Evolutionary conservation across 1,284 basidiomycete species (phyloP), one percentile per base, ranked within the genome.

Genomic region (Takashimella tepidaria): DNA sequence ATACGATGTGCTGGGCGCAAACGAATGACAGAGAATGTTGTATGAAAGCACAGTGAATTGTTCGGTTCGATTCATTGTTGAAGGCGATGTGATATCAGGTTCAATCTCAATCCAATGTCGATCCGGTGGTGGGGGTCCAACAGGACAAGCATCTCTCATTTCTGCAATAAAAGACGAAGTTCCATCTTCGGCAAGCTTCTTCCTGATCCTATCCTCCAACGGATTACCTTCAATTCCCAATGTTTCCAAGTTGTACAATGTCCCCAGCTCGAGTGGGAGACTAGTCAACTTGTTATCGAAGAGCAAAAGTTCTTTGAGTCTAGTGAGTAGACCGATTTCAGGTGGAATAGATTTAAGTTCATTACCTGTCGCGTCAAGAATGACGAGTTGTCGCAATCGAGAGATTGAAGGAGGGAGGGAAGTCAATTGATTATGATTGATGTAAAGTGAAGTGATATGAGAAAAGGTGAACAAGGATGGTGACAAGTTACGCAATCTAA

Each of bases 141-240:
- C 82, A 0, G 91, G 88, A 76, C 88, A 89, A 10, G 85, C 84
- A 73, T 98, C 92, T 52, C 93, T 87, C 16, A 96, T 82, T 73
- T 85, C 92, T 1, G 87, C 83, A 55, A 99, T 89, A 47, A 98
- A 81, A 0, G 89, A 87, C 3, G 81, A 79, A 0, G 93, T 97
- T 26, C 96, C 95, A 37, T 97, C 92, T 73, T 92, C 92, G 76
- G 96, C 92, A 49, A 97, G 80, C 43, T 95, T 83, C 23, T 82
- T 79, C 70, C 90, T 88, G 50, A 93, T 76, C 26, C 82, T 77
- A 8, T 84, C 79, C 56, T 92, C 88, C 51, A 99, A 75, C 11
- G 95, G 95, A 68, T 99, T 99, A 37, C 95, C 95, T 70, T 98
- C 95, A 41, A 99, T 82, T 21, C 95, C 95, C 23, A 99, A 78